Conservation (phyloP, 2,329 filamentous ascomycete species). For the Fusarium sarcochroum region DNA sequence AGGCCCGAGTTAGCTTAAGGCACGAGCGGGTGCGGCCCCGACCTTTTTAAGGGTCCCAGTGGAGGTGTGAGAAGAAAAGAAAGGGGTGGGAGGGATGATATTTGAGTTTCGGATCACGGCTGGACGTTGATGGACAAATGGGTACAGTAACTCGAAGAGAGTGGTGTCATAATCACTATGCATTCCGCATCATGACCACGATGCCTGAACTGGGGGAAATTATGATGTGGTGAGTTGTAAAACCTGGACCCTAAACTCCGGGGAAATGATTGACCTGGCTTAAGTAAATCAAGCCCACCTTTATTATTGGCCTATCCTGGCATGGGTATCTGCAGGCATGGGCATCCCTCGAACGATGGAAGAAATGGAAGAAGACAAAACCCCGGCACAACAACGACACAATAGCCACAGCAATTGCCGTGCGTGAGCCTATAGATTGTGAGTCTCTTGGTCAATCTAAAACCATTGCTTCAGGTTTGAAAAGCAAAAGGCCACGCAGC, state of each 20-base stretch:
- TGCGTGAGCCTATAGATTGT: constrained; percentile 9
- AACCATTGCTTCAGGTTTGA: constrained; percentile 7
- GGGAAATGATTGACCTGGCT: constrained; percentile 28
- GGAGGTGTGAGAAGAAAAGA: constrained; percentile 4
- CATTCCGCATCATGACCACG: constrained; percentile 16
- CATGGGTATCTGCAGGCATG: constrained; percentile 20
- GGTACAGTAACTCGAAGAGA: not conserved
- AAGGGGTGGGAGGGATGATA: constrained; percentile 1
- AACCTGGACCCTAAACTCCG: constrained; percentile 29
- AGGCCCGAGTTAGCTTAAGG: constrained; percentile 34
- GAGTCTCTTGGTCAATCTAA: not conserved
- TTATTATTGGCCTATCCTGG: constrained; percentile 14
- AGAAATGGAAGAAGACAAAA: constrained; percentile 12
- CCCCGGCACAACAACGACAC: not conserved
- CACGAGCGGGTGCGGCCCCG: constrained; percentile 21
- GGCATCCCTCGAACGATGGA: constrained; percentile 29
- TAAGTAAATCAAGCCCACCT: constrained; percentile 23
- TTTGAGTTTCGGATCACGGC: constrained; percentile 3
- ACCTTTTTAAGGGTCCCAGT: constrained; percentile 24
- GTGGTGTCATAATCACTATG: not conserved
- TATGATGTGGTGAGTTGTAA: constrained; percentile 27
- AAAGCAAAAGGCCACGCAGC: constrained; percentile 13
- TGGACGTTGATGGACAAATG: not conserved
- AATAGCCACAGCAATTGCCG: not conserved
- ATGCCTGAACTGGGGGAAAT: not conserved